Conservation (phyloP, 164 flowering plant species). For the Annona squamosa region DNA sequence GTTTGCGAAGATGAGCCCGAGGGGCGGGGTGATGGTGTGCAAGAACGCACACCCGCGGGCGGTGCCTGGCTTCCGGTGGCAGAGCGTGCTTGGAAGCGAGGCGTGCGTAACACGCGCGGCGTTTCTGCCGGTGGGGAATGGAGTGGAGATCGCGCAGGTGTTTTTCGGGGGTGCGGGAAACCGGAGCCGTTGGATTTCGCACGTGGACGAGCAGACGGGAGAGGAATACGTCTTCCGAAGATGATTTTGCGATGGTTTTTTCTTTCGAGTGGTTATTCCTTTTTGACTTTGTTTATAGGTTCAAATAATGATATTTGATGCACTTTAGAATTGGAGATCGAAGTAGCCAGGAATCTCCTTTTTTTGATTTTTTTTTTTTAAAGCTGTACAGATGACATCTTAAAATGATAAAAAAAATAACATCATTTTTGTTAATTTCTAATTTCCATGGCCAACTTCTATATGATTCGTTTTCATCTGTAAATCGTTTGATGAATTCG, state of each 20-base stretch:
- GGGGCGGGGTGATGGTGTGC: conserved; percentile 74
- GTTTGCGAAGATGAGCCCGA: conserved; percentile 40
- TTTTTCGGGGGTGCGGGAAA: conserved; percentile 17
- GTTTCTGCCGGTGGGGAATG: conserved; percentile 72
- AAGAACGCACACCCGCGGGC: conserved; percentile 44
- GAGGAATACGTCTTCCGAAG: conserved; percentile 48
- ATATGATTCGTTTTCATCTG: no score
- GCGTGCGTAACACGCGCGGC: conserved; percentile 59
- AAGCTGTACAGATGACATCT: no score
- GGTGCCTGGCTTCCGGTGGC: conserved; percentile 39
- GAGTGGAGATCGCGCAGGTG: conserved; percentile 76
- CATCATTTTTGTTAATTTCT: no score
- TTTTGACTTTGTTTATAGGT: no score
- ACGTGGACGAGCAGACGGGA: conserved; percentile 36
- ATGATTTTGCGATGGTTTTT: conserved; percentile 12
- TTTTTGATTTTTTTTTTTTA: no score
- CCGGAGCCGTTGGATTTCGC: conserved; percentile 56
- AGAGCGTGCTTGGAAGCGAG: conserved; percentile 26
- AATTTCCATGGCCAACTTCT: no score
- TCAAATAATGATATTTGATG: no score
- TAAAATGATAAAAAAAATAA: no score
- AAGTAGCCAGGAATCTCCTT: no score
- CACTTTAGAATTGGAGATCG: no score
- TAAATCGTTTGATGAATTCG: no score
- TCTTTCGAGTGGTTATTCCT: background rate